Evolutionary conservation across 768 basidiomycete species (phyloP), one percentile per base, ranked within the genome.

Genomic region (Erythrobasidium yunnanense): DNA sequence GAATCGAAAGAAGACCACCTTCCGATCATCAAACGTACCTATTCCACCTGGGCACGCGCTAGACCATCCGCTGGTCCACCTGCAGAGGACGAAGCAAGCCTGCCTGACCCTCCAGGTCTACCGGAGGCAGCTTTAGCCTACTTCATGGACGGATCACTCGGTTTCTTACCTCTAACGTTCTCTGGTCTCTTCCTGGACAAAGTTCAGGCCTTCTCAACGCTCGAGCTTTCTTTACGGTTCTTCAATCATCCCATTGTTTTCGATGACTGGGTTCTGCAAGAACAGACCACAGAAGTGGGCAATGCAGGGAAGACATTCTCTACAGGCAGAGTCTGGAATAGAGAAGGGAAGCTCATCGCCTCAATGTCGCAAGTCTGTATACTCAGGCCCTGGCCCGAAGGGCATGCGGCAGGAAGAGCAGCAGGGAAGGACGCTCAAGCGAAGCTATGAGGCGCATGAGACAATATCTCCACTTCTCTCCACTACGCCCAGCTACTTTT

Each of bases 261-360:
- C 30, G 30, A 29, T 2, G 49, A 63, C 33, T 63, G 60, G 60
- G 32, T 49, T 25, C 22, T 63, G 29, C 60, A 63, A 22, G 60
- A 63, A 33, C 60, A 63, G 49, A 63, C 23, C 5, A 63, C 60
- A 30, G 60, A 63, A 34, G 60, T 49, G 2, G 60, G 60, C 30
- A 49, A 29, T 23, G 6, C 33, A 11, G 60, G 60, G 5, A 25
- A 49, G 25, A 63, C 60, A 3, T 63, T 63, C 30, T 50, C 47
- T 15, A 63, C 42, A 17, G 60, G 60, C 1, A 2, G 60, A 13
- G 33, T 63, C 47, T 63, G 60, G 60, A 49, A 63, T 23, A 51
- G 20, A 18, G 47, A 63, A 4, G 60, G 60, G 6, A 27, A 51
- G 13, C 60, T 63, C 2, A 27, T 63, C 4, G 60, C 60, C 2